A percentile compares a stretch with the other conserved stretches of the same genome.
These are phyloP conservation scores for Cutaneotrichosporon curvatum DNA, from an alignment of 1,284 basidiomycete genomes.

Conservation along the genomic window DNA sequence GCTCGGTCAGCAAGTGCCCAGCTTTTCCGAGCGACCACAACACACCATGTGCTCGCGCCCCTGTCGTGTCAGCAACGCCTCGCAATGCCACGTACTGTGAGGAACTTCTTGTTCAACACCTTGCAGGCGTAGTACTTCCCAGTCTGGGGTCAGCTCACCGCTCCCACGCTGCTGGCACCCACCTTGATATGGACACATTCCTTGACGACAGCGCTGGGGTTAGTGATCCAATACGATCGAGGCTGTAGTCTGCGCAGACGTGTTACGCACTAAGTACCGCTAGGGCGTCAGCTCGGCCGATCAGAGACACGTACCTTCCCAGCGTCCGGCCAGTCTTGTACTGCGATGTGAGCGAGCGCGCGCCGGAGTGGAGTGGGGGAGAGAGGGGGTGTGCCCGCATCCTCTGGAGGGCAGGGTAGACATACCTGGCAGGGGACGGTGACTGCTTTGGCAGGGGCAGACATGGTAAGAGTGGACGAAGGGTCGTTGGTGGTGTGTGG, in stretches of 20 bases:
- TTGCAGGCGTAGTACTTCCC: conserved; percentile 52
- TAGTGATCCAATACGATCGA: conserved; percentile 6
- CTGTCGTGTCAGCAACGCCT: conserved; percentile 36
- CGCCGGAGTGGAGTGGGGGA: neutral
- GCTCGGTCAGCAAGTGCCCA: neutral
- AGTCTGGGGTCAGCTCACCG: conserved; percentile 37
- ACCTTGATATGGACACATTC: conserved; percentile 96
- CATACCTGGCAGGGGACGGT: conserved; percentile 62
- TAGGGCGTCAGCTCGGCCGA: conserved; percentile 16
- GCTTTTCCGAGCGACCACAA: neutral
- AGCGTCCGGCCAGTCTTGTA: conserved; percentile 89
- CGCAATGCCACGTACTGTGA: conserved; percentile 52
- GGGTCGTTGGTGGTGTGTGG: too few species aligned
- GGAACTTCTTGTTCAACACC: conserved; percentile 82
- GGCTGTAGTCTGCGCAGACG: too few species aligned
- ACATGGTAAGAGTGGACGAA: conserved; percentile 7
- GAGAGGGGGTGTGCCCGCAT: too few species aligned
- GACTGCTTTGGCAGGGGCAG: conserved; percentile 22
- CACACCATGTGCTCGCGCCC: conserved; percentile 79
- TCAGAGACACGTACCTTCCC: conserved; percentile 66
- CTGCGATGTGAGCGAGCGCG: conserved; percentile 44
- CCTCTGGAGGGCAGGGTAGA: neutral
- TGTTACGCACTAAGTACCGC: conserved; percentile 41
- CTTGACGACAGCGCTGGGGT: conserved; percentile 51
- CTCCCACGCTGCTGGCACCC: conserved; percentile 39